Evolutionary conservation across 352 stramenopile genomes (phyloP), one percentile per base, ranked within the genome.

Genomic region (Aphanomyces stellatus): DNA sequence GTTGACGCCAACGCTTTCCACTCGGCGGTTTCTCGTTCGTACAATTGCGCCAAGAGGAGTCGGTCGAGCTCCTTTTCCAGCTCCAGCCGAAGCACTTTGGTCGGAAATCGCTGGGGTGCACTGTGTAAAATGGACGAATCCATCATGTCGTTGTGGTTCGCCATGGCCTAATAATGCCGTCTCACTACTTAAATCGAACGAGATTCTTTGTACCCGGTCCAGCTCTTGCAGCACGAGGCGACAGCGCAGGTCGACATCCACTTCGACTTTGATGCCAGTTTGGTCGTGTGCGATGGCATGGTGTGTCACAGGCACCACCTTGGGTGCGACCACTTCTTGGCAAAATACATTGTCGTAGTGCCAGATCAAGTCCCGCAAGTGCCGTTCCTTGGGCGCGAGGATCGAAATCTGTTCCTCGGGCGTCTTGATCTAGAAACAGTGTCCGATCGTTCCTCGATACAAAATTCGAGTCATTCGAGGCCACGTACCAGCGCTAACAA

Each of bases 31-130:
- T 93, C 83, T 3, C 76, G 75, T 66, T 93, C 82, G 10, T 71
- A 70, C 28, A 97, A 87, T 65, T 98, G 93, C 40, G 84, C 78
- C 27, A 87, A 78, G 6, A 98, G 71, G 42, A 98, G 64, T 4
- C 85, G 75, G 75, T 98, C 91, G 8, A 98, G 77, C 51, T 97
- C 91, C 24, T 91, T 89, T 51, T 98, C 90, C 4, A 98, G 79
- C 60, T 98, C 91, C 6, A 90, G 63, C 0, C 88, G 74, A 4
- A 98, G 71, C 17, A 96, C 87, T 56, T 86, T 89, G 0, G 90
- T 96, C 2, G 88, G 85, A 64, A 97, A 98, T 6, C 87, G 82
- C 76, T 98, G 93, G 17, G 88, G 63, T 22, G 87, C 90, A 55
- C 81, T 88, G 69, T 98, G 91, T 1, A 98, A 74, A 17, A 95